Evolutionary conservation across 371 early-diverging fungal genomes (phyloP), one percentile per base, ranked within the genome.

Genomic region (Gilbertella persicaria): DNA sequence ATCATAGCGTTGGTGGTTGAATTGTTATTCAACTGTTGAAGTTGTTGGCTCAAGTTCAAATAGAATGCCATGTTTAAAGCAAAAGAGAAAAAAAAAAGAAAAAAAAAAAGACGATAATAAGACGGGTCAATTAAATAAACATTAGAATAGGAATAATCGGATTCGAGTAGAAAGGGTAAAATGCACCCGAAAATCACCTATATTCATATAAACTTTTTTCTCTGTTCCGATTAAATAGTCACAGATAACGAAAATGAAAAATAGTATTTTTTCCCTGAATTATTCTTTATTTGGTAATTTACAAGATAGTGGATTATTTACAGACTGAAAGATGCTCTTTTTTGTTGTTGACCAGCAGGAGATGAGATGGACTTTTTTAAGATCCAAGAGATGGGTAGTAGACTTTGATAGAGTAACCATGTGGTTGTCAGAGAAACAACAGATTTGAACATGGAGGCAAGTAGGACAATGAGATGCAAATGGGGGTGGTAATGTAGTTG

Each of bases 1-100:
- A 83, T 83, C 23, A 81, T 73, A 49, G 78, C 78, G 54, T 80
- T 81, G 6, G 84, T 83, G 5, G 82, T 46, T 26, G 33, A 49
- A 28, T 35, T 37, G 33, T 33, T 33, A 33, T 13, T 33, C 13
- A 33, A 33, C 14, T 42, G 43, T 14, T 43, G 43, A 25, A 25
- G 38, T 24, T 45, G 45, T 50, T 19, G 43, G 24, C 39, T 42
- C 17, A 43, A 36, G 49, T 33, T 33, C 12, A 33, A 33, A 13
- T 33, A 28, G 28, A 23, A 25, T 38, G 39, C 36, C 30, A 45
- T 54, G 19, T 39, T 8, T 6, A 51, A 24, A 33, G 24, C 36
- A 26, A 53, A 36, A 28, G 23, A 44, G 13, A 17, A 13, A 20
- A 24, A 43, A 44, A 44, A 36, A 35, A 52, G 33, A 26, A 53